Conservation (phyloP, 2,329 filamentous ascomycete species). For the Cercospora canescens region DNA sequence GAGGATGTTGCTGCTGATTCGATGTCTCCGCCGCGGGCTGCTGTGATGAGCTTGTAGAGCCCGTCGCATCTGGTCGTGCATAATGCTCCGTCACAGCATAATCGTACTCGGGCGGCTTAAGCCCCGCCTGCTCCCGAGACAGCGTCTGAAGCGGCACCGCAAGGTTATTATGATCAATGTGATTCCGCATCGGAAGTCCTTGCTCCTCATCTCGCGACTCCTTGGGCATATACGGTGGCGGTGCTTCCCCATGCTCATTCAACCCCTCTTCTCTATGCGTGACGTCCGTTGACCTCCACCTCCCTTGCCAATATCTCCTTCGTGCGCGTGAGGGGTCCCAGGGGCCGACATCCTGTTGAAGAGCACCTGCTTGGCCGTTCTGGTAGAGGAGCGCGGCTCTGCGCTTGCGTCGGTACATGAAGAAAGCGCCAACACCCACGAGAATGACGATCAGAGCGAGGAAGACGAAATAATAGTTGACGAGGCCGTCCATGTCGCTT, state of each 20-base stretch:
- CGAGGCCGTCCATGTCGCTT: constrained; percentile 29
- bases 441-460: constrained; percentile 54
- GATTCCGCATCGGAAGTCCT: constrained; percentile 3
- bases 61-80: not conserved
- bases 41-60: not conserved
- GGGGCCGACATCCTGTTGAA: constrained; percentile 18
- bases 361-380: constrained; percentile 12
- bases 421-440: constrained; percentile 45
- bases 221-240: constrained; percentile 59
- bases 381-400: constrained; percentile 25
- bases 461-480: constrained; percentile 58
- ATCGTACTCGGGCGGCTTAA: constrained; percentile 45
- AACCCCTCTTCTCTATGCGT: constrained; percentile 54
- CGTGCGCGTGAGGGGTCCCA: constrained; percentile 21
- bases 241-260: constrained; percentile 64
- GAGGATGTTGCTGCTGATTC: not conserved
- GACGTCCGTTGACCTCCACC: constrained; percentile 21
- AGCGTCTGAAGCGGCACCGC: constrained; percentile 43
- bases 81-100: constrained; percentile 3
- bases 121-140: constrained; percentile 37
- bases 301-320: constrained; percentile 32
- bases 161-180: not conserved
- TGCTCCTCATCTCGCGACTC: constrained; percentile 24
- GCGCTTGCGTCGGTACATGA: constrained; percentile 47
- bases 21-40: not conserved